Evolutionary conservation across 1,139 yeast species (phyloP), one percentile per base, ranked within the genome.

Genomic region (Debaryomycetaceae sp.): DNA sequence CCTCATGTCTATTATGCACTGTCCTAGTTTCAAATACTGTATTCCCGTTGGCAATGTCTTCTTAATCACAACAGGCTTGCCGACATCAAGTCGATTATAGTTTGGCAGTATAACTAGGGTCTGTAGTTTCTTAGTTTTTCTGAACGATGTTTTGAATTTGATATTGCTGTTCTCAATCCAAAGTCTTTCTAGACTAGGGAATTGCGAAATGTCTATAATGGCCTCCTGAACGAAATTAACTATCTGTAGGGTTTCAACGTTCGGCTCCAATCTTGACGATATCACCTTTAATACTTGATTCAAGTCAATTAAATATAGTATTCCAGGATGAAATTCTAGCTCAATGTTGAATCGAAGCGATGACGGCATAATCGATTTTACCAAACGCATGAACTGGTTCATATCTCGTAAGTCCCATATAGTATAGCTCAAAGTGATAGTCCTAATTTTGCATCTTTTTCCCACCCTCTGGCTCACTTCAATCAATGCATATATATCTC

Each of bases 251-350:
- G 38, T 37, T 9, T 13, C 30, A 22, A 42, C 30, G 6, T 15
- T 41, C 13, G 26, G 18, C 4, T 46, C 36, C 7, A 43, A 24
- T 5, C 19, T 24, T 2, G 11, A 29, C 5, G 43, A 30, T 6
- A 43, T 17, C 3, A 28, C 19, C 9, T 41, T 36, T 9, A 55
- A 33, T 4, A 54, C 32, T 22, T 33, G 16, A 28, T 41, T 42
- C 11, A 56, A 31, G 36, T 48, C 46, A 2, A 59, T 36, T 16
- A 43, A 19, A 15, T 48, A 49, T 31, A 48, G 40, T 6, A 56
- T 41, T 4, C 49, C 56, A 3, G 56, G 51, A 26, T 55, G 55
- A 34, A 59, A 49, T 37, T 58, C 63, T 14, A 59, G 18, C 37
- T 59, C 65, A 4, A 59, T 35, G 39, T 56, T 55, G 35, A 46